Percentiles rank a stretch among this genome's conserved stretches.
These are phyloP conservation scores for Calonectria henricotiae DNA, from an alignment of 2,329 filamentous ascomycete genomes.

Conservation along the genomic window DNA sequence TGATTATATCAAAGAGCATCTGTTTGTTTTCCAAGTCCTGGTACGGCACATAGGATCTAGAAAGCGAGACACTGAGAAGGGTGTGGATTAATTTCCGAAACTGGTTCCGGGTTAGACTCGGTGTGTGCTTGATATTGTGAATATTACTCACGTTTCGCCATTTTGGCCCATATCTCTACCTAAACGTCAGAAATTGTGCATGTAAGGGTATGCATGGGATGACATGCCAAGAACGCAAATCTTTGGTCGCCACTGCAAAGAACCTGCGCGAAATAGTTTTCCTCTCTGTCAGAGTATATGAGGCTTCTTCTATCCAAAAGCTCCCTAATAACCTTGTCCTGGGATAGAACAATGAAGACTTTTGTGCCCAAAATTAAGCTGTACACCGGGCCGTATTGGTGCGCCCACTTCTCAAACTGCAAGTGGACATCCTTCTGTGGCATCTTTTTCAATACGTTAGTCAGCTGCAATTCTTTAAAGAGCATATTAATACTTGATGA, in stretches of 20 bases:
- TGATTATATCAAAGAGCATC: constrained; percentile 3
- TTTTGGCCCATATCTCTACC: background rate
- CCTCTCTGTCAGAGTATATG: constrained; percentile 10
- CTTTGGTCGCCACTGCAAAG: background rate
- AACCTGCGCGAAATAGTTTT: background rate
- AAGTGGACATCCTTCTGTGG: background rate
- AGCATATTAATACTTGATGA: background rate
- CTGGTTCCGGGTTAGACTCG: background rate
- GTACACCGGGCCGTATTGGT: constrained; percentile 14
- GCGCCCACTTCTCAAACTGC: constrained; percentile 8
- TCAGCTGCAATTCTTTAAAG: background rate
- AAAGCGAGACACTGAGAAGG: background rate
- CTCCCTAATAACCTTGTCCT: background rate
- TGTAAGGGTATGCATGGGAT: background rate
- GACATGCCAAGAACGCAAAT: background rate
- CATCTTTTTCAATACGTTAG: background rate
- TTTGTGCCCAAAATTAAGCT: constrained; percentile 4
- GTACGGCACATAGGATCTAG: background rate
- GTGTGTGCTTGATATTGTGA: too few relatives aligned
- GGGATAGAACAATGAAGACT: background rate
- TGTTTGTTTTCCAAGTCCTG: constrained; percentile 17
- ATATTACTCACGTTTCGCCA: background rate
- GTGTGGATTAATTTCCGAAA: background rate
- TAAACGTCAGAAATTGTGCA: background rate
- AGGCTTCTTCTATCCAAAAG: background rate